A percentile compares a stretch with the other conserved stretches of the same genome.
Evolutionary conservation across 805 yeast genomes (phyloP).

Genomic region (Sugiyamaella lignohabitans): DNA sequence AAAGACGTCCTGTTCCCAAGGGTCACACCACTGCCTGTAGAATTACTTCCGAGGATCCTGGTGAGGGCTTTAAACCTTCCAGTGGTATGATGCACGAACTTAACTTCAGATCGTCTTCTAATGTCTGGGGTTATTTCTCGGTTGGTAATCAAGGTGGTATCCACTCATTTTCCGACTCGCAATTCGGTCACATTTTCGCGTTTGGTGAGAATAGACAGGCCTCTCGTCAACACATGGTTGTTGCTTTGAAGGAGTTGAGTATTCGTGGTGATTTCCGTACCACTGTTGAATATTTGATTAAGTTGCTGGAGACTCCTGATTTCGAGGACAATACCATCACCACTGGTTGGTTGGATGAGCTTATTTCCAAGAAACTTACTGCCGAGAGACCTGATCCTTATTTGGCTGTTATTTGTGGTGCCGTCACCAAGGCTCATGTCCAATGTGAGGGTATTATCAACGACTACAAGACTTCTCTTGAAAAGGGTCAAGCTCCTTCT

Average conservation of each 20-base stretch:
- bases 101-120: slow-evolving; percentile 93
- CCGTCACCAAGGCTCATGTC: slow-evolving; percentile 89
- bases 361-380: slow-evolving; percentile 86
- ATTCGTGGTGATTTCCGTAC: slow-evolving; percentile 99
- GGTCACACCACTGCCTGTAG: slow-evolving; percentile 99
- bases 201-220: slow-evolving; percentile 98
- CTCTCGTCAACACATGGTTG: slow-evolving; percentile 98
- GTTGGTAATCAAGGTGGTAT: slow-evolving; percentile 95
- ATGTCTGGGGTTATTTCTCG: slow-evolving; percentile 99
- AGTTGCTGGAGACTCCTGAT: slow-evolving; percentile 90
- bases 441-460: slow-evolving; percentile 62
- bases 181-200: slow-evolving; percentile 98
- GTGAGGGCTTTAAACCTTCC: slow-evolving; percentile 98
- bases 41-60: slow-evolving; percentile 98
- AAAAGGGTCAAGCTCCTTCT: slow-evolving; percentile 92
- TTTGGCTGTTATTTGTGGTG: slow-evolving; percentile 93
- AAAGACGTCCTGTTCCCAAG: slow-evolving; percentile 90
- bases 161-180: slow-evolving; percentile 97
- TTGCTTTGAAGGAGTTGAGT: slow-evolving; percentile 90
- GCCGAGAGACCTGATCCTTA: slow-evolving; percentile 94
- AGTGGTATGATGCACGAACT: slow-evolving; percentile 95
- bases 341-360: slow-evolving; percentile 98
- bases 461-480: slow-evolving; percentile 70
- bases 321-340: slow-evolving; percentile 95
- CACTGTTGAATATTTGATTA: slow-evolving; percentile 93